phyloP scores from a whole-genome alignment of 2,329 filamentous ascomycete species.

The Trichoderma sp. region DNA sequence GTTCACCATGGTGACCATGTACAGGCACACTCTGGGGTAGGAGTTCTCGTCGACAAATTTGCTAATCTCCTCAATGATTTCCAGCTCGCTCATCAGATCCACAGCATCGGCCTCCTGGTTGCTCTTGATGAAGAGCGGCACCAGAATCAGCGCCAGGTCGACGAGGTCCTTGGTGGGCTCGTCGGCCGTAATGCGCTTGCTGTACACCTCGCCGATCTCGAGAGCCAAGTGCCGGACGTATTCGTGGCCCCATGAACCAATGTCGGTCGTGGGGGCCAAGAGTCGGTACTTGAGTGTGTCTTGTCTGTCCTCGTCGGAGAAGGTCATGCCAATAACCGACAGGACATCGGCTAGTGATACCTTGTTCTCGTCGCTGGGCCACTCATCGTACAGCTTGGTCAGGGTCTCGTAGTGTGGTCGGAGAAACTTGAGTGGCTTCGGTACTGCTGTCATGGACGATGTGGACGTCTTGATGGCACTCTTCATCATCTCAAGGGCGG shows the following conservation, averaged over 20 bases:
- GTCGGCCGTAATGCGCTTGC: conserved; percentile 80
- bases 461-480: conserved; percentile 98
- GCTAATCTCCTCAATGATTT: conserved; percentile 91
- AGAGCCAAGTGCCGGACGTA: conserved; percentile 94
- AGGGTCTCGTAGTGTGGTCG: conserved; percentile 93
- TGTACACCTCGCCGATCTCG: conserved; percentile 93
- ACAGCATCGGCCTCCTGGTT: conserved; percentile 98
- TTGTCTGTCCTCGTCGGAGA: conserved; percentile 91
- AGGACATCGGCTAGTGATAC: conserved; percentile 89
- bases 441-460: conserved; percentile 98
- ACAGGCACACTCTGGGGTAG: conserved; percentile 87
- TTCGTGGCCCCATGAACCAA: conserved; percentile 97
- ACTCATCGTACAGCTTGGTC: conserved; percentile 82
- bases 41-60: conserved; percentile 92
- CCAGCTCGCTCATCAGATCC: conserved; percentile 92
- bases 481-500: conserved; percentile 94
- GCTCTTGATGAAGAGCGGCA: conserved; percentile 93
- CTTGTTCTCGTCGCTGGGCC: conserved; percentile 82
- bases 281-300: conserved; percentile 96
- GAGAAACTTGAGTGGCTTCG: conserved; percentile 96
- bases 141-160: conserved; percentile 76
- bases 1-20: conserved; percentile 99
- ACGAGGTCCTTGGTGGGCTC: conserved; percentile 80
- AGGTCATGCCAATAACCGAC: conserved; percentile 98
- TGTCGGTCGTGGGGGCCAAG: conserved; percentile 83